Conservation (phyloP, 2,329 filamentous ascomycete genomes). For the Cryphonectria parasitica region DNA sequence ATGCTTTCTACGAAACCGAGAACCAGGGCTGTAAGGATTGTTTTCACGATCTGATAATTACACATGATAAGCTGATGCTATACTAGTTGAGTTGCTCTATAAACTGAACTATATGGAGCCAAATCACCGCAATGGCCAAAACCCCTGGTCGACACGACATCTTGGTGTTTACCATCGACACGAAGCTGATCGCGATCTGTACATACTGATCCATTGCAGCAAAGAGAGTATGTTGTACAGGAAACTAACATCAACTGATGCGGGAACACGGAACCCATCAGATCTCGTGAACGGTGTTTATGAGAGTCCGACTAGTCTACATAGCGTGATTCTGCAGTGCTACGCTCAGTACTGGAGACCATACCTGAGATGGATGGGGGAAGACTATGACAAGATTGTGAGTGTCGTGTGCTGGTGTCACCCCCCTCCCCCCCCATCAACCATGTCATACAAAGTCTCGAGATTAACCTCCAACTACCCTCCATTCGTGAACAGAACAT, state of each 20-base stretch:
- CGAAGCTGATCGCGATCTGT: slow-evolving; percentile 17
- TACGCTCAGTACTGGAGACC: slow-evolving; percentile 28
- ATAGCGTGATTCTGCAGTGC: slow-evolving; percentile 20
- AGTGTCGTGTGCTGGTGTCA: background rate
- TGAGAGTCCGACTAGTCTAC: slow-evolving; percentile 15
- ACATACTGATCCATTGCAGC: slow-evolving; percentile 25
- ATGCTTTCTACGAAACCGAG: background rate
- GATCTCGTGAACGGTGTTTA: background rate
- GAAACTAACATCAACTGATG: background rate
- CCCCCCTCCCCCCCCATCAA: no score
- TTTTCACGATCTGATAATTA: background rate
- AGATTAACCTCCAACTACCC: background rate
- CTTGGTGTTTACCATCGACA: slow-evolving; percentile 30
- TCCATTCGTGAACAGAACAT: background rate
- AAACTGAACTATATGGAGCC: slow-evolving; percentile 30
- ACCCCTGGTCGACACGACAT: slow-evolving; percentile 28
- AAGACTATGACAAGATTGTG: slow-evolving; percentile 21
- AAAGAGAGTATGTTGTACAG: slow-evolving; percentile 17
- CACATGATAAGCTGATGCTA: background rate
- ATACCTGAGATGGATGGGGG: slow-evolving; percentile 27
- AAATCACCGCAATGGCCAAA: slow-evolving; percentile 11
- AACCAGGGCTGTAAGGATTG: slow-evolving; percentile 9
- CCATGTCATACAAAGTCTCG: background rate
- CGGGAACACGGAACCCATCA: background rate
- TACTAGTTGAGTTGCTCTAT: slow-evolving; percentile 22